These are phyloP conservation scores for Trichosphaerium sp. DNA, from an alignment of 78 protist species.

Conservation along the genomic window DNA sequence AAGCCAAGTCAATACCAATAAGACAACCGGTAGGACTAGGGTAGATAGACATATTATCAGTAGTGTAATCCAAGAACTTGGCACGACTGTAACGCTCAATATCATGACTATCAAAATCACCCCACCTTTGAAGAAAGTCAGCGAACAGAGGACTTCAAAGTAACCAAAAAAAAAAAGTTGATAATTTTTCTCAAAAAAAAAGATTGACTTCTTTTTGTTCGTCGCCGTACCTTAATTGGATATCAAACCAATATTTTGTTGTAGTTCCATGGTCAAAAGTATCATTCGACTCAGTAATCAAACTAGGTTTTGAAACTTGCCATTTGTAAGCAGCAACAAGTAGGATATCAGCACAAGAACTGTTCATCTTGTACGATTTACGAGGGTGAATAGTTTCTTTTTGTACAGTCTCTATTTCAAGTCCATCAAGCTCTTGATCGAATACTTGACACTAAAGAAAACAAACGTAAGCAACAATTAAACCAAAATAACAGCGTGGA, in stretches of 20 bases:
- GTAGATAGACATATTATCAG: constrained; percentile 92
- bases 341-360: constrained; percentile 96
- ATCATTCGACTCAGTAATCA: constrained; percentile 82
- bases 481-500: too few species aligned
- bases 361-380: constrained; percentile 98
- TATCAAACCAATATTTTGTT: constrained; percentile 97
- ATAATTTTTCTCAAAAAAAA: too few species aligned
- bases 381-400: constrained; percentile 99
- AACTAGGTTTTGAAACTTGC: constrained; percentile 96
- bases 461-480: constrained; percentile 16
- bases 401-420: constrained; percentile 96
- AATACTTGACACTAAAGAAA: constrained; percentile 76
- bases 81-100: constrained; percentile 90
- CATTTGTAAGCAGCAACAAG: constrained; percentile 95
- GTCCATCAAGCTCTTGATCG: constrained; percentile 92
- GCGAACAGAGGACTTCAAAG: too few species aligned
- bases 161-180: too few species aligned
- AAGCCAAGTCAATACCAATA: constrained; percentile 97
- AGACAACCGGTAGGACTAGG: constrained; percentile 98
- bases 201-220: too few species aligned
- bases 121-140: too few species aligned
- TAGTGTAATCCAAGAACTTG: constrained; percentile 96
- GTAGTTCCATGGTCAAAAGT: constrained; percentile 67
- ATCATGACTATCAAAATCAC: constrained; percentile 68
- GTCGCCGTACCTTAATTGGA: constrained; percentile 99